These are phyloP conservation scores for Pisolithus marmoratus DNA, from an alignment of 768 basidiomycete genomes.

Conservation along the genomic window DNA sequence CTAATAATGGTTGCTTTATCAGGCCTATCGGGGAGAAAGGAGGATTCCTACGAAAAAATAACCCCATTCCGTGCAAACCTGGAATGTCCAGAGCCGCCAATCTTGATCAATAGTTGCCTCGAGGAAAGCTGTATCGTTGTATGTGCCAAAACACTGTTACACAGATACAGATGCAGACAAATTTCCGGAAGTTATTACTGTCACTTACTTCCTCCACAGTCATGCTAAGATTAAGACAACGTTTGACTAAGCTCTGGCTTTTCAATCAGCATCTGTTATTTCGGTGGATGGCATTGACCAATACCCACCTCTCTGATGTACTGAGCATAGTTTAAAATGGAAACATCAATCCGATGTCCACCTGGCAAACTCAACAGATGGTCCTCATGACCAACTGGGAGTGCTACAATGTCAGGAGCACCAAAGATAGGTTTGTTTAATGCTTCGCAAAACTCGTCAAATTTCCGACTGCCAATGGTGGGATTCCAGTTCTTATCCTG, in stretches of 20 bases:
- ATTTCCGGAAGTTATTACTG: neutral
- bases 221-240: constrained; percentile 43
- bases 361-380: constrained; percentile 43
- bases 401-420: constrained; percentile 24
- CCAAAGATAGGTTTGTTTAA: constrained; percentile 42
- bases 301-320: constrained; percentile 64
- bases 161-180: neutral
- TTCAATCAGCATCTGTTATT: neutral
- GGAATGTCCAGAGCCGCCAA: constrained; percentile 89
- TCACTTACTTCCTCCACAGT: constrained; percentile 47
- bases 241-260: constrained; percentile 45
- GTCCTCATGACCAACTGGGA: constrained; percentile 45
- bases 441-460: constrained; percentile 63
- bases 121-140: constrained; percentile 60
- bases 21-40: neutral
- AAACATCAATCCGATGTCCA: constrained; percentile 48
- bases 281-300: neutral
- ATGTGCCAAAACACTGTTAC: constrained; percentile 80
- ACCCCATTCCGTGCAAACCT: constrained; percentile 94
- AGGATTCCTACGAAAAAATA: constrained; percentile 66
- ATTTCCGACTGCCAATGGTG: constrained; percentile 49
- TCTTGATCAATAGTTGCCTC: constrained; percentile 56
- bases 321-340: constrained; percentile 66
- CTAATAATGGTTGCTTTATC: constrained; percentile 28
- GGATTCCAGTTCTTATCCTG: constrained; percentile 90